Evolutionary conservation across 1,284 basidiomycete genomes (phyloP).

Genomic region (Trichosporon coremiiforme): DNA sequence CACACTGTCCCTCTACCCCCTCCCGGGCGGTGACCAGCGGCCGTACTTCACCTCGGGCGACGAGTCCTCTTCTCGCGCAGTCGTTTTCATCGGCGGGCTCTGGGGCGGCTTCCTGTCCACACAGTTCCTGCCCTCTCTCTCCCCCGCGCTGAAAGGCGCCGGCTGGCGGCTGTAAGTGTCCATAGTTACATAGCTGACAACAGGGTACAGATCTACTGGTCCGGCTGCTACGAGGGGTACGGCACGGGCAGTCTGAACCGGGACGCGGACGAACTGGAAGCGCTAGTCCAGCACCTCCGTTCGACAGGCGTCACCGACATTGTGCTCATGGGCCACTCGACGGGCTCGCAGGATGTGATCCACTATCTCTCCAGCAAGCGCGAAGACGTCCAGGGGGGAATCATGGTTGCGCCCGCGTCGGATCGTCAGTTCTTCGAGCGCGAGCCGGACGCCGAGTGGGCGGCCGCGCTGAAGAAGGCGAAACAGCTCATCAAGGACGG

Average conservation of each 20-base stretch:
- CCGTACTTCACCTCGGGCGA: neutral
- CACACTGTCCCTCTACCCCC: neutral
- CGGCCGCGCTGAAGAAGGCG: neutral
- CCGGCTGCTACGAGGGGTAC: neutral
- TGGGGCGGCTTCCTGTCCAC: neutral
- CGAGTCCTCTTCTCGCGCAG: neutral
- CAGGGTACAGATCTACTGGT: neutral
- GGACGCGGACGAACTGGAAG: neutral
- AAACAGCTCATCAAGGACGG: neutral
- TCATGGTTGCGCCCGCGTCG: conserved; percentile 29
- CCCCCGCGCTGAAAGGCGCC: neutral
- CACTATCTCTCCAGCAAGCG: conserved; percentile 46
- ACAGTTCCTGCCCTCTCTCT: neutral
- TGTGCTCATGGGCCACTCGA: conserved; percentile 55
- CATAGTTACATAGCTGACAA: neutral
- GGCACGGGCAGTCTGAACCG: neutral
- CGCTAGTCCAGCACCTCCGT: neutral
- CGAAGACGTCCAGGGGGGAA: conserved; percentile 31
- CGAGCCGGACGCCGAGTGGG: neutral
- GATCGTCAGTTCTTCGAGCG: neutral
- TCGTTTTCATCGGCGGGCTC: neutral
- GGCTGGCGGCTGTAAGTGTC: neutral
- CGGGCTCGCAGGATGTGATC: conserved; percentile 56
- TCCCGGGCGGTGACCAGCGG: neutral
- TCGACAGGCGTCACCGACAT: conserved; percentile 16